Conservation (phyloP, 108 stramenopile genomes). For the Schizochytrium sp. region DNA sequence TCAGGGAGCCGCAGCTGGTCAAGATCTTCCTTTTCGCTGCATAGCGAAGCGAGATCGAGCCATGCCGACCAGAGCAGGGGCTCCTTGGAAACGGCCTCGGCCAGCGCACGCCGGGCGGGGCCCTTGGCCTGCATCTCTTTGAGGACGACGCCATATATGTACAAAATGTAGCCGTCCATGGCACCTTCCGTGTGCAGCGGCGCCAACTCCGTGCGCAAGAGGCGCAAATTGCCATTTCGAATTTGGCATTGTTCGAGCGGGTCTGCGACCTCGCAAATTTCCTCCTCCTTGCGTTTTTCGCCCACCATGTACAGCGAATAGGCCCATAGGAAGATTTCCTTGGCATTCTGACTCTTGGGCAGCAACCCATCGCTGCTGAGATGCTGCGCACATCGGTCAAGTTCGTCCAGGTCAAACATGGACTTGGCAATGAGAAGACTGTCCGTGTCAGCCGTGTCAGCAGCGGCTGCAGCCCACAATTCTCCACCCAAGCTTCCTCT, state of each 20-base stretch:
- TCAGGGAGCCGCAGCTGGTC: slow-evolving; percentile 42
- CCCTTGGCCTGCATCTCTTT: slow-evolving; percentile 32
- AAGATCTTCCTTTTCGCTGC: slow-evolving; percentile 52
- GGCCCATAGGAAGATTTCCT: slow-evolving; percentile 60
- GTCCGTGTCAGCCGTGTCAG: slow-evolving; percentile 1
- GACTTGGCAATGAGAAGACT: background rate
- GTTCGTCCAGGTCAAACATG: slow-evolving; percentile 16
- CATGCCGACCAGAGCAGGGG: slow-evolving; percentile 92
- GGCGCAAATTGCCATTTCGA: slow-evolving; percentile 50
- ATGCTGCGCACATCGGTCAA: background rate
- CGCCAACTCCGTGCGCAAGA: slow-evolving; percentile 64
- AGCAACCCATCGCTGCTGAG: background rate
- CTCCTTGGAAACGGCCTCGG: slow-evolving; percentile 61
- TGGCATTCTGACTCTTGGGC: background rate
- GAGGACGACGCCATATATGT: slow-evolving; percentile 70
- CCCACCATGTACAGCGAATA: slow-evolving; percentile 83
- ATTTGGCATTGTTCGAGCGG: slow-evolving; percentile 17
- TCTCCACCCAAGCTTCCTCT: background rate
- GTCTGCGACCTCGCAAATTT: slow-evolving; percentile 53
- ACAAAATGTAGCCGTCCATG: slow-evolving; percentile 80
- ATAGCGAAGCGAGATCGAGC: slow-evolving; percentile 74
- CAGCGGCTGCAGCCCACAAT: background rate
- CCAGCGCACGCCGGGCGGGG: slow-evolving; percentile 53
- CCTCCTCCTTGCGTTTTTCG: slow-evolving; percentile 76
- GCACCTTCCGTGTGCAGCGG: slow-evolving; percentile 19